Base-by-base conservation (phyloP, 2,329 filamentous ascomycete genomes). In the Stagonosporopsis rhizophila region DNA sequence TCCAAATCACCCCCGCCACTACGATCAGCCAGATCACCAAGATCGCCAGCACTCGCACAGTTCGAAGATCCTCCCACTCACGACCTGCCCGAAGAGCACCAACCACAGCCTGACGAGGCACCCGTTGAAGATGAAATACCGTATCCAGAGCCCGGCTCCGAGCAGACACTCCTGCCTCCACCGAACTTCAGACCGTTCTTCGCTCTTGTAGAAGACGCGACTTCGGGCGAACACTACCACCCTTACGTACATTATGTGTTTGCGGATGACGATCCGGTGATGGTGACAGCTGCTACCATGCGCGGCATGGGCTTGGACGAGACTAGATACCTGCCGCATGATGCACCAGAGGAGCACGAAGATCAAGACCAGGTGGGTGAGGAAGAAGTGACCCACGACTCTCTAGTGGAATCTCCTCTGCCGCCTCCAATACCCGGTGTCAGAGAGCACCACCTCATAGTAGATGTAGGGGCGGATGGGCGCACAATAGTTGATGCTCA, bases 231-330 rank as follows among this genome's bases (percentile, higher is more conserved):
- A 41, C 90, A 91, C 59, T 83, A 91, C 68, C 93, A 98, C 73
- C 95, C 94, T 1, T 87, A 86, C 49, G 87, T 96, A 1, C 92
- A 94, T 78, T 98, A 98, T 79, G 85, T 98, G 70, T 98, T 99
- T 79, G 86, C 86, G 66, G 93, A 98, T 75, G 95, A 98, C 76
- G 92, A 97, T 71, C 85, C 87, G 2, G 89, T 93, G 42, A 80
- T 90, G 40, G 81, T 96, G 34, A 89, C 89, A 1, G 83, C 86
- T 34, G 87, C 89, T 2, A 83, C 83, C 5, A 75, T 88, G 56
- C 80, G 81, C 30, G 81, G 82, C 19, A 73, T 87, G 75, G 76
- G 85, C 72, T 50, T 79, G 32, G 72, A 76, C 51, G 74, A 76
- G 28, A 78, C 54, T 77, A 80, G 75, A 56, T 67, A 70, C 68